phyloP scores from a whole-genome alignment of 306 rosid genomes.

The Morella rubra region DNA sequence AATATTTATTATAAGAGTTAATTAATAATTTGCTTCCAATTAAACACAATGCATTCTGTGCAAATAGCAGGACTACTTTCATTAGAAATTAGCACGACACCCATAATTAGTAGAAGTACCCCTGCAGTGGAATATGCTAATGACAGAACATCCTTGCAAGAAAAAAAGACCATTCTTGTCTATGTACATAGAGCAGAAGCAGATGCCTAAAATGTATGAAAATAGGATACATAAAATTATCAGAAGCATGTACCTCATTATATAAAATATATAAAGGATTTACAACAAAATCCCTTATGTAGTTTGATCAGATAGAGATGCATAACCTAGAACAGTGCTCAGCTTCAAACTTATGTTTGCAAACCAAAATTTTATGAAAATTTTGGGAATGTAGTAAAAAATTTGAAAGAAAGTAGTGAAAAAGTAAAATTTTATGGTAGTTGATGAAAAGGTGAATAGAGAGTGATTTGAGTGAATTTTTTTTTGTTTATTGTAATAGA shows the following conservation, averaged over 20 bases:
- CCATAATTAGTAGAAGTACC: neutral
- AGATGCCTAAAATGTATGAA: neutral
- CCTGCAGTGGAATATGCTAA: neutral
- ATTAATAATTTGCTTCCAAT: neutral
- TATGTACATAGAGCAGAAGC: neutral
- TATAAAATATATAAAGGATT: too few species aligned
- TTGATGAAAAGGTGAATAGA: too few species aligned
- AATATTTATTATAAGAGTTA: neutral
- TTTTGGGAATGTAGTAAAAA: too few species aligned
- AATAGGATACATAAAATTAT: neutral
- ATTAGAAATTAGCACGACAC: neutral
- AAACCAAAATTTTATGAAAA: too few species aligned
- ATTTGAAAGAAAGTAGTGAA: too few species aligned
- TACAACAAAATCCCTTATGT: too few species aligned
- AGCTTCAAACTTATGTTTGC: too few species aligned
- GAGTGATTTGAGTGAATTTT: too few species aligned
- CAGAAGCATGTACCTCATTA: neutral
- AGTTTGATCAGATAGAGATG: too few species aligned
- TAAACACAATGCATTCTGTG: neutral
- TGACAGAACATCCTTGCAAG: neutral
- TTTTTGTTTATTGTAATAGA: too few species aligned
- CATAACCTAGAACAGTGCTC: too few species aligned
- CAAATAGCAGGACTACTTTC: neutral
- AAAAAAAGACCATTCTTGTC: neutral
- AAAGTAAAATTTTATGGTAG: too few species aligned